Evolutionary conservation across 106 monocot species (phyloP), one percentile per base, ranked within the genome.

Genomic region (Acanthochlamys bracteata): DNA sequence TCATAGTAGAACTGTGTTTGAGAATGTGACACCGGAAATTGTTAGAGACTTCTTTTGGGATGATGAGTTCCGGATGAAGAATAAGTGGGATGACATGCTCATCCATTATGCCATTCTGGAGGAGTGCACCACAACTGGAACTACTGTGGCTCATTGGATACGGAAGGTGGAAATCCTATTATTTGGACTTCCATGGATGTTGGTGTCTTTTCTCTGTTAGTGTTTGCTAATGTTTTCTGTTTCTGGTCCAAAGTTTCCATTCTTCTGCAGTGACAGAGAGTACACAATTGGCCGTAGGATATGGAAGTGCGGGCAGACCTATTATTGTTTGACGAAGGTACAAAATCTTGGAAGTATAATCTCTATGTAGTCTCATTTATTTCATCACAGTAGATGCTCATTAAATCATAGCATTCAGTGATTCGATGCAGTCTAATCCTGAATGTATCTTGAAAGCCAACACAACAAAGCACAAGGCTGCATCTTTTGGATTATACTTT

Each of bases 1-100:
- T 55, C 80, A 90, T 12, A 95, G 94, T 51, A 95, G 86, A 63
- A 84, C 94, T 3, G 41, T 90, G 33, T 90, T 86, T 78, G 94
- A 95, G 63, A 84, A 90, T 66, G 84, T 81, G 6, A 73, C 79
- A 0, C 81, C 94, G 2, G 90, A 90, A 62, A 66, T 69, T 41
- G 77, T 95, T 41, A 77, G 90, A 66, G 86, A 95, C 66, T 90
- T 95, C 71, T 95, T 95, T 45, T 86, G 94, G 94, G 94, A 95
- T 42, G 94, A 95, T 59, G 80, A 90, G 8, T 95, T 90, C 67
- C 58, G 94, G 47, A 66, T 74, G 20, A 84, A 73, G 59, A 75
- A 75, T 54, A 84, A 66, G 55, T 95, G 94, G 94, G 94, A 95
- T 71, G 94, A 95, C 66, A 95, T 95, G 94, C 94, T 95, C 43